Evolutionary conservation across 2,329 filamentous ascomycete genomes (phyloP).

Genomic region (Pseudocercospora pini-densiflorae): DNA sequence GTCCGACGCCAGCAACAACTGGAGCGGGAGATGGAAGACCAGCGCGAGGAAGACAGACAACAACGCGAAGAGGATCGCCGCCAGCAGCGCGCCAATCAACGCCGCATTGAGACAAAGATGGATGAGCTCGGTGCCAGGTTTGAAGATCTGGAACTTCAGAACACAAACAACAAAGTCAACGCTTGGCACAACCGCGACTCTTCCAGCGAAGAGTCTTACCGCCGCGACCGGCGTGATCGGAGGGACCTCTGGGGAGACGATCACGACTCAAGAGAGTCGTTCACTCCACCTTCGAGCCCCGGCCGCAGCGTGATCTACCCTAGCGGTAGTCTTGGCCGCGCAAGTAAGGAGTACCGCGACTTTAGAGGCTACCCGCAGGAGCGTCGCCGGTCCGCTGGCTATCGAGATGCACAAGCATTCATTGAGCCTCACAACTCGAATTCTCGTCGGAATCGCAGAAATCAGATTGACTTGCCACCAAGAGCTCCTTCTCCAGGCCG

Average conservation of each 20-base stretch:
- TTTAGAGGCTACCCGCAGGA: neutral
- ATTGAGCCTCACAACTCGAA: neutral
- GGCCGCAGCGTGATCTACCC: neutral
- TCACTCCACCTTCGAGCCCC: neutral
- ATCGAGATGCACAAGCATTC: neutral
- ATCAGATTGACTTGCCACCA: neutral
- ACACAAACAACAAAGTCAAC: neutral
- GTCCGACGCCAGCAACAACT: neutral
- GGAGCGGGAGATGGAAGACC: neutral
- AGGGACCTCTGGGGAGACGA: neutral
- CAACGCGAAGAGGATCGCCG: neutral
- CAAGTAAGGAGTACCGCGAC: neutral
- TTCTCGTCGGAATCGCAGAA: neutral
- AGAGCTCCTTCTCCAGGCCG: slow-evolving; percentile 1
- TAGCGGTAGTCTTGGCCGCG: neutral
- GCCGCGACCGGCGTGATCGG: neutral
- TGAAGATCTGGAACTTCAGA: neutral
- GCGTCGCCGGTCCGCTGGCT: neutral
- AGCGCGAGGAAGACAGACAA: neutral
- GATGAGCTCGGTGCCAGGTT: neutral
- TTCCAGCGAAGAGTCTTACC: neutral
- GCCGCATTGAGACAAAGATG: neutral
- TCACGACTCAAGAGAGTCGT: neutral
- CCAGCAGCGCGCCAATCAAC: neutral
- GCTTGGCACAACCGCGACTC: slow-evolving; percentile 1